Conservation (phyloP, 768 basidiomycete genomes). For the Agaricus bisporus region DNA sequence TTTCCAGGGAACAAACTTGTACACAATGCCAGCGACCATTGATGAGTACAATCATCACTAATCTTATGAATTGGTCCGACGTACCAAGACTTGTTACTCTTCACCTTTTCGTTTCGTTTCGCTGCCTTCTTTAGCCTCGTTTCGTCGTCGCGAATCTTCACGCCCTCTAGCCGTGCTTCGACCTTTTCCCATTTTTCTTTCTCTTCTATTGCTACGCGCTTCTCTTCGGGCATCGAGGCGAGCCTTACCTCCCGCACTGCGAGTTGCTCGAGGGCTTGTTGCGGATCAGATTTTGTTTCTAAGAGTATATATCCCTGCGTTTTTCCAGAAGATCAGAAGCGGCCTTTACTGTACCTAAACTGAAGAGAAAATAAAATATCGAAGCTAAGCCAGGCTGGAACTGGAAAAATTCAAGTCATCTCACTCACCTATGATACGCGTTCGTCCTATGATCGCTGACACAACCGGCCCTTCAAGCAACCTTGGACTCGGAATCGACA, state of each 20-base stretch:
- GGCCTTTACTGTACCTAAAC: too few relatives aligned
- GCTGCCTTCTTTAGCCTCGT: conserved; percentile 82
- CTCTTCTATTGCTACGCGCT: conserved; percentile 74
- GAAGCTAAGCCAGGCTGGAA: too few relatives aligned
- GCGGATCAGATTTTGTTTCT: conserved; percentile 73
- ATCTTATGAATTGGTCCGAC: conserved; percentile 20
- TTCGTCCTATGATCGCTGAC: not conserved
- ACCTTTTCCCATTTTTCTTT: conserved; percentile 89
- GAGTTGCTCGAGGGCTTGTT: conserved; percentile 81
- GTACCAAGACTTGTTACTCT: conserved; percentile 83
- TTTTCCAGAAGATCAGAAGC: too few relatives aligned
- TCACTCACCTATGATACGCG: too few relatives aligned
- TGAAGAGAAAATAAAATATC: too few relatives aligned
- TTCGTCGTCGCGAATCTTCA: conserved; percentile 89
- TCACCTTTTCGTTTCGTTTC: conserved; percentile 84
- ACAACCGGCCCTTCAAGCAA: not conserved
- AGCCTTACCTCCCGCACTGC: conserved; percentile 72
- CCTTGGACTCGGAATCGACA: too few relatives aligned
- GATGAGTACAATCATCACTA: conserved; percentile 3
- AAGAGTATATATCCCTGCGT: too few relatives aligned
- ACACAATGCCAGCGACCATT: too few relatives aligned
- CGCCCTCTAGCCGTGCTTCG: conserved; percentile 79
- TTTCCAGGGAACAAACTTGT: too few relatives aligned
- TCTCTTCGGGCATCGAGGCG: conserved; percentile 72
- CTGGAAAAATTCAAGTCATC: too few relatives aligned